Evolutionary conservation across 805 yeast genomes (phyloP).

Genomic region (Candida sithepensis): DNA sequence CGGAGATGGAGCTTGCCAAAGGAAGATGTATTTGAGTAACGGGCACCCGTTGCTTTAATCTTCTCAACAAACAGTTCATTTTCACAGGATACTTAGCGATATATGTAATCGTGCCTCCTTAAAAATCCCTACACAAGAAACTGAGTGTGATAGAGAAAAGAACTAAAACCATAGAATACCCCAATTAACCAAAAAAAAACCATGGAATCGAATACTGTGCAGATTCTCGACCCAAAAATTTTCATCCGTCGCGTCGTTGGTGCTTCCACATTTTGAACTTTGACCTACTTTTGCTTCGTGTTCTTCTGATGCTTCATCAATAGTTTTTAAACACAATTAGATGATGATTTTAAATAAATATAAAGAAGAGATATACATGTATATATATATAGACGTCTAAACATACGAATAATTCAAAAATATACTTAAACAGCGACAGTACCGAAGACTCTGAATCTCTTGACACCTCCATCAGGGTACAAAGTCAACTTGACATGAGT

Average conservation of each 20-base stretch:
- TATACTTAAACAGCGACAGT: conserved; percentile 24
- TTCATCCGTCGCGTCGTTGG: neutral
- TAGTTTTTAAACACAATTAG: neutral
- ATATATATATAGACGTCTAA: neutral
- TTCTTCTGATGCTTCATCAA: too few species aligned
- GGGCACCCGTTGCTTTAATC: conserved; percentile 31
- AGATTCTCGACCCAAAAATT: neutral
- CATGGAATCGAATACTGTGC: too few species aligned
- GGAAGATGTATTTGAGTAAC: conserved; percentile 11
- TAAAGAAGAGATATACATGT: neutral
- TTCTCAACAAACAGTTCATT: conserved; percentile 20
- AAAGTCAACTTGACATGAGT: conserved; percentile 78
- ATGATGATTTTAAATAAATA: neutral
- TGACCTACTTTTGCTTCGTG: too few species aligned
- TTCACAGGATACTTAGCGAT: too few species aligned
- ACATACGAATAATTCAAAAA: neutral
- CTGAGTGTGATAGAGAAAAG: too few species aligned
- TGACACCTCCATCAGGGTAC: conserved; percentile 97
- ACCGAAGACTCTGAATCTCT: conserved; percentile 84
- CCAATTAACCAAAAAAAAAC: too few species aligned
- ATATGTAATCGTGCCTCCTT: conserved; percentile 26
- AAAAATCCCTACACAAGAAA: neutral
- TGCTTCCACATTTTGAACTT: too few species aligned
- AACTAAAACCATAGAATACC: too few species aligned
- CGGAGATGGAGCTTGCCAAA: neutral